These are phyloP conservation scores for Carex scoparia DNA, from an alignment of 176 grass and related monocot genomes.

Conservation along the genomic window DNA sequence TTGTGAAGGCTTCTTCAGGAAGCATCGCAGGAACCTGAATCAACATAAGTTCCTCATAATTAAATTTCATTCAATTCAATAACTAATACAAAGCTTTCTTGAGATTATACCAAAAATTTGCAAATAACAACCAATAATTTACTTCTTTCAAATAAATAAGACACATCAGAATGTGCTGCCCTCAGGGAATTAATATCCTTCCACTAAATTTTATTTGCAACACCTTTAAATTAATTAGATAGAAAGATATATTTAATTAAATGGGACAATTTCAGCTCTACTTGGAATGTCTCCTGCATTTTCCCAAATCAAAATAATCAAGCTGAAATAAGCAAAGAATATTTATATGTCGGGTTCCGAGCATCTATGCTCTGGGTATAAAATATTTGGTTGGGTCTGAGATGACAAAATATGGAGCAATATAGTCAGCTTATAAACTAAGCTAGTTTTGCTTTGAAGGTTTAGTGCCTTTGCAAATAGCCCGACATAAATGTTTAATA, in stretches of 20 bases:
- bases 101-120: neutral
- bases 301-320: neutral
- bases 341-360: neutral
- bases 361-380: neutral
- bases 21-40: conserved; percentile 85
- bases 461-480: neutral
- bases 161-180: neutral
- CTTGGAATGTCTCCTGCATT: neutral
- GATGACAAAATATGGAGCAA: neutral
- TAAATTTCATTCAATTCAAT: neutral
- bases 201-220: neutral
- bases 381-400: neutral
- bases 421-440: neutral
- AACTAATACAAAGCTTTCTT: neutral
- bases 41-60: conserved; percentile 7
- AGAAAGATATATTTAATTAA: neutral
- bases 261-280: neutral
- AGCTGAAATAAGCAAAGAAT: neutral
- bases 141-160: neutral
- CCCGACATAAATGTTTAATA: neutral
- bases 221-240: neutral
- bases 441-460: neutral
- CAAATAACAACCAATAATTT: neutral
- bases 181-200: neutral
- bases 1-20: conserved; percentile 71